Base-by-base conservation (phyloP, 768 basidiomycete species). In the Amanita fuliginea region DNA sequence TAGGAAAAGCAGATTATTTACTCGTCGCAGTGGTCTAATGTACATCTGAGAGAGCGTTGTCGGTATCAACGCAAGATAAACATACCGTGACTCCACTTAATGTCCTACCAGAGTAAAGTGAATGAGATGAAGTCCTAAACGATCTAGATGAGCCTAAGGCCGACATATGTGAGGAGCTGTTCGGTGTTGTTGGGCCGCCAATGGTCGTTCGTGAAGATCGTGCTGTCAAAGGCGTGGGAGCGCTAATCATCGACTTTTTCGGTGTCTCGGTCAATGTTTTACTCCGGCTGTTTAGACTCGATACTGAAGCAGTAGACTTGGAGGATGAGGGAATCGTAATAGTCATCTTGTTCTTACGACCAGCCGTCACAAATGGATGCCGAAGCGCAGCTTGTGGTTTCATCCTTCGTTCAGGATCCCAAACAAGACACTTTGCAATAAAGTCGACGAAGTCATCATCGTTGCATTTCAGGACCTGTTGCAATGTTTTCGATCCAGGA, bases 391-490 rank as follows among this genome's bases (percentile, higher is more conserved):
- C 77, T 57, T 92, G 86, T 3, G 95, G 95, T 64, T 96, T 98
- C 62, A 99, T 76, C 28, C 96, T 79, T 45, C 89, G 79, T 58
- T 98, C 95, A 7, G 96, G 96, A 68, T 99, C 96, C 94, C 94
- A 99, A 24, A 88, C 76, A n/a, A 99, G 74, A 66, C 96, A 99
- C 63, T 95, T 97, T 1, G 88, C 75, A 55, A 98, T 86, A 63
- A 99, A 99, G 67, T 99, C 96, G 50, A 99, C 75, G 56, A 99
- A 98, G 39, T 88, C 82, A 51, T 95, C 91, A 60, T 98, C 96
- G 51, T 93, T 89, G 60, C 85, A 89, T 49, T 89, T 81, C 43
- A 99, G 74, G 35, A 94, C 92, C 59, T 91, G 85, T 13, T 83
- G 77, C 47, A 99, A 76, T 0, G 89, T 83, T 66, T 96, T 96